Evolutionary conservation across 2,329 filamentous ascomycete genomes (phyloP).

Genomic region (Pseudocercospora ulei): DNA sequence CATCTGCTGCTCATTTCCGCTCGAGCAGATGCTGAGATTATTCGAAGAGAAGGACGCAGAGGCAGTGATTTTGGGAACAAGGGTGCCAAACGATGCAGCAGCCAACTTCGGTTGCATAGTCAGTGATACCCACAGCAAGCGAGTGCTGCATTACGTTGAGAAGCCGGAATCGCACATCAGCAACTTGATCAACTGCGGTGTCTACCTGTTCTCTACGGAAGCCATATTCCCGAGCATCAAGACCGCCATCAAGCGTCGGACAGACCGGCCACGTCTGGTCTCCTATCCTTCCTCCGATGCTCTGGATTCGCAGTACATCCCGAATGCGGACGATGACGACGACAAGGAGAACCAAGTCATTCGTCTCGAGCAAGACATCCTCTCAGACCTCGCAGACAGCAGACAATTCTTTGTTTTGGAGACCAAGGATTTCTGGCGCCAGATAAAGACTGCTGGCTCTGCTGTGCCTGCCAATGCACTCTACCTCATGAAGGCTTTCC

Average conservation of each 20-base stretch:
- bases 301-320: constrained; percentile 57
- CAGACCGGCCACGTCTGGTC: constrained; percentile 77
- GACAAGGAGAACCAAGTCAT: constrained; percentile 74
- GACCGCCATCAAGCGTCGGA: constrained; percentile 87
- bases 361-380: constrained; percentile 90
- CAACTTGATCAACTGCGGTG: constrained; percentile 97
- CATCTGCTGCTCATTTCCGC: constrained; percentile 96
- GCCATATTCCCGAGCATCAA: constrained; percentile 94
- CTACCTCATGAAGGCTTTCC: constrained; percentile 89
- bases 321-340: constrained; percentile 60
- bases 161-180: constrained; percentile 97
- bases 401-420: constrained; percentile 98
- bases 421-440: constrained; percentile 98
- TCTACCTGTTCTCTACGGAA: constrained; percentile 93
- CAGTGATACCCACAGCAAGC: constrained; percentile 82
- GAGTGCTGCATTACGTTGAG: constrained; percentile 97
- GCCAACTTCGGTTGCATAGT: constrained; percentile 98
- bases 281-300: constrained; percentile 96
- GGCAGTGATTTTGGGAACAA: constrained; percentile 88
- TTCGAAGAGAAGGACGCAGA: constrained; percentile 94
- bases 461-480: constrained; percentile 93
- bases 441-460: constrained; percentile 98
- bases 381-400: constrained; percentile 89
- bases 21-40: constrained; percentile 88
- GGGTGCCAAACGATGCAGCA: constrained; percentile 81